Conservation (phyloP, 495 filamentous ascomycete species). For the Xanthoparmelia taractica region DNA sequence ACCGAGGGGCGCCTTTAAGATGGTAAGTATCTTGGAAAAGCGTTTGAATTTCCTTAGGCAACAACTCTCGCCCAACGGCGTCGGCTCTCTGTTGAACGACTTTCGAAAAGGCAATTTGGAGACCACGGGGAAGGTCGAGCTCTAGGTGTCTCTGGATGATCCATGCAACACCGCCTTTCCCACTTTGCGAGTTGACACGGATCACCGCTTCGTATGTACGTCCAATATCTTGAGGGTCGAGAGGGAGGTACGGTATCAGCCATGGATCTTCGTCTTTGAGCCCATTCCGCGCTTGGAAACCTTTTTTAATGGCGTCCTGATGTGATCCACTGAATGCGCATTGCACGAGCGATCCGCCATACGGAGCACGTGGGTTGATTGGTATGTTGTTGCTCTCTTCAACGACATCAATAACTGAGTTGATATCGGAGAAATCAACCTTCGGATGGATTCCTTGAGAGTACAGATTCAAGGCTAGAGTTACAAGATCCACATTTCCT, state of each 20-base stretch:
- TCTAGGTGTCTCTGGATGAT: slow-evolving; percentile 81
- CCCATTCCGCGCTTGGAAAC: slow-evolving; percentile 63
- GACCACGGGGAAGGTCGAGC: slow-evolving; percentile 84
- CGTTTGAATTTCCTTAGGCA: slow-evolving; percentile 69
- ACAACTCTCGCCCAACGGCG: slow-evolving; percentile 67
- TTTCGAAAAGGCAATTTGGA: slow-evolving; percentile 86
- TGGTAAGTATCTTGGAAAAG: slow-evolving; percentile 88
- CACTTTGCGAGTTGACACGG: slow-evolving; percentile 91
- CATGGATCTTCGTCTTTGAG: slow-evolving; percentile 54
- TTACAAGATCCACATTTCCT: slow-evolving; percentile 94
- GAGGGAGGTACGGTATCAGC: slow-evolving; percentile 82
- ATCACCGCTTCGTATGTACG: slow-evolving; percentile 96
- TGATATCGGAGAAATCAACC: slow-evolving; percentile 89
- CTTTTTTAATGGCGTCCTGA: slow-evolving; percentile 98
- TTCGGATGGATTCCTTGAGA: slow-evolving; percentile 85
- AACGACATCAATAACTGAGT: slow-evolving; percentile 78
- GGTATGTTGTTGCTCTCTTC: slow-evolving; percentile 93
- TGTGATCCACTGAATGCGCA: slow-evolving; percentile 88
- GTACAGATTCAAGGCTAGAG: slow-evolving; percentile 89
- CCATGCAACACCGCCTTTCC: slow-evolving; percentile 94
- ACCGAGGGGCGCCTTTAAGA: slow-evolving; percentile 70
- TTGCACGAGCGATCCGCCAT: slow-evolving; percentile 82
- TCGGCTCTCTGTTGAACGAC: slow-evolving; percentile 78
- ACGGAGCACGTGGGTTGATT: slow-evolving; percentile 79
- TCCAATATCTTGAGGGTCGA: slow-evolving; percentile 90